phyloP scores from a whole-genome alignment of 2,329 filamentous ascomycete species.

The Fusarium buharicum region DNA sequence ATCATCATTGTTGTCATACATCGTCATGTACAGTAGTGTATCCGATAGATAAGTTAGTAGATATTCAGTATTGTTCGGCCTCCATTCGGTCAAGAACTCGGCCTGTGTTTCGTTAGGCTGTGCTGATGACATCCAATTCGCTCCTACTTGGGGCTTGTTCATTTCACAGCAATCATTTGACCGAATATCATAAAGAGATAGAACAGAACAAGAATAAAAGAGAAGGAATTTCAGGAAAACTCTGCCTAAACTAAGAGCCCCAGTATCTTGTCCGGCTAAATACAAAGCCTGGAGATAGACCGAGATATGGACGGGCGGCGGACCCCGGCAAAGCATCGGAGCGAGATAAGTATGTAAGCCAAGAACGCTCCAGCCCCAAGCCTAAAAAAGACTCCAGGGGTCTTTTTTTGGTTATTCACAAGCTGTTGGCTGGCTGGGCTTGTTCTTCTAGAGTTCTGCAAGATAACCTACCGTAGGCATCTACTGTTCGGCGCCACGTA shows the following conservation, averaged over 20 bases:
- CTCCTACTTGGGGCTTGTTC: slow-evolving; percentile 2
- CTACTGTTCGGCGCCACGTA: slow-evolving; percentile 20
- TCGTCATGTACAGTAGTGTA: no score
- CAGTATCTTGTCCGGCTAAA: slow-evolving; percentile 40
- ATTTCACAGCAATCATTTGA: slow-evolving; percentile 19
- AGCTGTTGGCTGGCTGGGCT: not conserved
- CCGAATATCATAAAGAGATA: not conserved
- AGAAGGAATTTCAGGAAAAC: slow-evolving; percentile 1
- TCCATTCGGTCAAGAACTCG: slow-evolving; percentile 15
- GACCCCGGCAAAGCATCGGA: slow-evolving; percentile 35
- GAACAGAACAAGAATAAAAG: not conserved
- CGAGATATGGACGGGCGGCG: slow-evolving; percentile 44
- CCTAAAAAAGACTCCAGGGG: slow-evolving; percentile 19
- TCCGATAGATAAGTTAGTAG: no score
- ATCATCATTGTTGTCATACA: slow-evolving; percentile 15
- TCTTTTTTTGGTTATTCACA: not conserved
- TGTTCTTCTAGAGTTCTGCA: not conserved
- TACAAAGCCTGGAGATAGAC: slow-evolving; percentile 36
- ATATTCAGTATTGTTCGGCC: slow-evolving; percentile 1
- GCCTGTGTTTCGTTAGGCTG: slow-evolving; percentile 11
- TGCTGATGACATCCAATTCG: slow-evolving; percentile 10
- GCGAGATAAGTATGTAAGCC: slow-evolving; percentile 28
- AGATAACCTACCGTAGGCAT: slow-evolving; percentile 3
- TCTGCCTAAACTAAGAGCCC: slow-evolving; percentile 25
- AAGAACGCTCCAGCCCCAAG: slow-evolving; percentile 38